Evolutionary conservation across 1,284 basidiomycete genomes (phyloP).

Genomic region (Coniferiporia weirii): DNA sequence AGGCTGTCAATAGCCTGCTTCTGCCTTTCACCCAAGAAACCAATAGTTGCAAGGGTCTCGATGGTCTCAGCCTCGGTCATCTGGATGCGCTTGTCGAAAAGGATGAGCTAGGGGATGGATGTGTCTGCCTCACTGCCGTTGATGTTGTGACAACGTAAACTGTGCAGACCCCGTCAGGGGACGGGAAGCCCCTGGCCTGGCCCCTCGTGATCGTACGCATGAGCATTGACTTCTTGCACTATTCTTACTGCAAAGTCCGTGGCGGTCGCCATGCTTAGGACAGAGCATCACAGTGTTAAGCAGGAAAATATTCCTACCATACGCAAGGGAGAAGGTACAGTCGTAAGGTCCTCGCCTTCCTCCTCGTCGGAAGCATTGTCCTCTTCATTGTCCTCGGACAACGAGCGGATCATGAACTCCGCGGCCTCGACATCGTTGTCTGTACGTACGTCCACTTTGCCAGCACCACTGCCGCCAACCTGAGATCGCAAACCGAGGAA

Average conservation of each 20-base stretch:
- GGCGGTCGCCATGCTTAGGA: slow-evolving; percentile 97
- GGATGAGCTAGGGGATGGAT: slow-evolving; percentile 85
- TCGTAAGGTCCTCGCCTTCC: slow-evolving; percentile 98
- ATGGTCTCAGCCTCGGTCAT: slow-evolving; percentile 68
- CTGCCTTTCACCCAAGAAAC: slow-evolving; percentile 88
- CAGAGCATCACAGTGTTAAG: slow-evolving; percentile 95
- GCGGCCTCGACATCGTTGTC: slow-evolving; percentile 33
- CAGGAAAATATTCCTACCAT: slow-evolving; percentile 92
- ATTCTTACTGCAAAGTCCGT: slow-evolving; percentile 97
- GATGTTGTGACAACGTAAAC: slow-evolving; percentile 99
- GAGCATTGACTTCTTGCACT: slow-evolving; percentile 97
- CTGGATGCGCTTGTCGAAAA: slow-evolving; percentile 81
- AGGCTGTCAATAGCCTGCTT: slow-evolving; percentile 82
- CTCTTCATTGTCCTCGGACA: slow-evolving; percentile 71
- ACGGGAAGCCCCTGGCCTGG: slow-evolving; percentile 97
- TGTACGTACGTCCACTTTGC: too few species aligned
- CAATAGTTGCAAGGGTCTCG: slow-evolving; percentile 83
- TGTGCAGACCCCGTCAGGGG: slow-evolving; percentile 91
- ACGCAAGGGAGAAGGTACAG: slow-evolving; percentile 96
- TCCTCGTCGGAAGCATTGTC: slow-evolving; percentile 79
- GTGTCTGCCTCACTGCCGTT: slow-evolving; percentile 93
- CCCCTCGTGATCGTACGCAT: slow-evolving; percentile 96
- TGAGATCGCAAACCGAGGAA: too few species aligned
- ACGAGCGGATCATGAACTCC: slow-evolving; percentile 87
- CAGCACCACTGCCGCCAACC: too few species aligned